These are phyloP conservation scores for Phytophthora sojae DNA, from an alignment of 352 stramenopile genomes.

Conservation along the genomic window DNA sequence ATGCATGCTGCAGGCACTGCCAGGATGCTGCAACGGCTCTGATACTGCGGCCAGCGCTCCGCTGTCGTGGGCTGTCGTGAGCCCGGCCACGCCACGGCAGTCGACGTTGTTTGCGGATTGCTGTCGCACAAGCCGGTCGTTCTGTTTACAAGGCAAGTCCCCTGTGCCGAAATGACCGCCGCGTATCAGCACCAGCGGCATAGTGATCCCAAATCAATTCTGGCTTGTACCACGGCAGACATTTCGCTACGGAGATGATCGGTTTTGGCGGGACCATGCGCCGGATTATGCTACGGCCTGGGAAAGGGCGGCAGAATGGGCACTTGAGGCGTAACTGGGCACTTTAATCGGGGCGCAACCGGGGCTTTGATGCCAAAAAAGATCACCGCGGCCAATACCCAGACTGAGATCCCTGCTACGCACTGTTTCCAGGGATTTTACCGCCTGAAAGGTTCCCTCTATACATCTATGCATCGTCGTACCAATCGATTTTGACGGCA, in stretches of 20 bases:
- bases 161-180: not conserved
- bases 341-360: not conserved
- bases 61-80: not conserved
- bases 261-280: too few species aligned
- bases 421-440: too few species aligned
- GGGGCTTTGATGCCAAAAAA: too few species aligned
- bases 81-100: not conserved
- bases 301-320: not conserved
- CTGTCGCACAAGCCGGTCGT: not conserved
- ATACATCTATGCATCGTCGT: too few species aligned
- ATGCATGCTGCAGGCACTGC: too few species aligned
- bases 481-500: too few species aligned
- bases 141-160: not conserved
- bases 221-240: not conserved
- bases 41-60: too few species aligned
- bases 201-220: not conserved
- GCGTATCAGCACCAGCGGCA: not conserved
- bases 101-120: not conserved
- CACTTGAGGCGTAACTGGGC: not conserved
- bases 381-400: too few species aligned
- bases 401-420: too few species aligned
- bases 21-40: too few species aligned
- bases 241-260: not conserved
- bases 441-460: too few species aligned
- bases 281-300: not conserved